A percentile compares a stretch with the other conserved stretches of the same genome.
Evolutionary conservation across 176 grass and related monocot genomes (phyloP).

Genomic region (Oryza brachyantha): DNA sequence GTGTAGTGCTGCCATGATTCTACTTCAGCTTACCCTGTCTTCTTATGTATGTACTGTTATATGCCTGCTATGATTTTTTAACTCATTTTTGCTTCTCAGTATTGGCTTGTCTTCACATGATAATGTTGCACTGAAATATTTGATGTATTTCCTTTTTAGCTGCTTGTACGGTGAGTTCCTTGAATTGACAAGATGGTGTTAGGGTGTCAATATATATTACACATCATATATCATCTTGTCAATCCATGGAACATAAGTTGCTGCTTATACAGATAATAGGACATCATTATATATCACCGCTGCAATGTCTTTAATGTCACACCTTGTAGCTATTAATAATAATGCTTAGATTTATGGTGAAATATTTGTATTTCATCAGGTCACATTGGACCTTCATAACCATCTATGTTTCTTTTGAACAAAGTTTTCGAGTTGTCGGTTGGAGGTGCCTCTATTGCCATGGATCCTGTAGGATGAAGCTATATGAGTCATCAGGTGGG

Average conservation of each 20-base stretch:
- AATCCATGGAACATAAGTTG: conserved; percentile 76
- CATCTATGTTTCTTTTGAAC: too few species aligned
- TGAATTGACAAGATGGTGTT: conserved; percentile 93
- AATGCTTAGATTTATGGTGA: too few species aligned
- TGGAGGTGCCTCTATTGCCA: too few species aligned
- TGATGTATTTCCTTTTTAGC: neutral
- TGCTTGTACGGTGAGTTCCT: conserved; percentile 41
- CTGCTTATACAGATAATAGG: conserved; percentile 13
- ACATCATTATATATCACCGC: too few species aligned
- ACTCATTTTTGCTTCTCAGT: neutral
- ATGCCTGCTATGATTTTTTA: neutral
- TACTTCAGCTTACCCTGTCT: neutral
- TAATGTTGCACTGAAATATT: conserved; percentile 15
- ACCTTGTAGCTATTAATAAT: too few species aligned
- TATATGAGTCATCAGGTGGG: too few species aligned
- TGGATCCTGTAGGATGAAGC: too few species aligned
- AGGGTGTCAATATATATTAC: conserved; percentile 86
- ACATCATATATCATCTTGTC: conserved; percentile 82
- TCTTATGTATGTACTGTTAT: neutral
- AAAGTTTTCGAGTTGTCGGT: too few species aligned
- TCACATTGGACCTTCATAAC: too few species aligned
- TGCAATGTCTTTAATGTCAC: too few species aligned
- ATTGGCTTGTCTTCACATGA: conserved; percentile 1
- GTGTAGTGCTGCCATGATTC: neutral
- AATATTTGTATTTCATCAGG: too few species aligned